Base-by-base conservation (phyloP, 2,329 filamentous ascomycete genomes). In the Aspergillus viridinutans region DNA sequence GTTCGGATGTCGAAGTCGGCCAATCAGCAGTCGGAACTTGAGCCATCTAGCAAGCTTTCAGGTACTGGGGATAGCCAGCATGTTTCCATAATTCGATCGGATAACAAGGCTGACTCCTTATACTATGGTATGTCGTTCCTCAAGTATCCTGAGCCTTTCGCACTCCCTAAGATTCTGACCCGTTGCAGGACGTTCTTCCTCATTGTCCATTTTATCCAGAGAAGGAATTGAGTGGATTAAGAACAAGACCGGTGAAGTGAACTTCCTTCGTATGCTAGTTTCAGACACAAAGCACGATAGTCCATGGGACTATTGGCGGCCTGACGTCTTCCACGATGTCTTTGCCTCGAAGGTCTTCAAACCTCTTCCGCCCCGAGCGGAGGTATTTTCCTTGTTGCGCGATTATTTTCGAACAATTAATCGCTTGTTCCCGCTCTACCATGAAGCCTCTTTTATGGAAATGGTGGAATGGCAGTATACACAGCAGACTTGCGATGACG, bases 351-450 rank as follows among this genome's bases (percentile, higher is more conserved):
- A 86, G 5, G 83, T 96, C 28, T 97, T 92, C 78, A 87, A 87
- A 55, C 86, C 86, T 20, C 75, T 97, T 23, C 93, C 93, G 2
- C 80, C 89, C 1, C 93, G 94, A 73, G 80, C 85, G n/a, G 92
- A 96, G 74, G 90, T 92, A 0, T 78, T 95, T 59, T 92, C 90
- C 3, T 77, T 97, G 42, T 82, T 96, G 53, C 90, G 89, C 71
- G 92, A 97, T 73, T 97, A 88, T 68, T 97, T 97, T 65, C 89
- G 92, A 67, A 96, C 96, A 72, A 95, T 97, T 80, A 97, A 97
- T 77, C 92, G 90, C 82, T 92, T 97, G 81, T 96, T 97, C 69
- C 93, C 93, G 2, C 81, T 97, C 3, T 97, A 96, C 69, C 92
- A 97, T 73, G 91, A 96, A 71, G 90, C 90, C 0, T 96, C 92